Conservation (phyloP, 257 asterid species). For the Capsicum chinense region DNA sequence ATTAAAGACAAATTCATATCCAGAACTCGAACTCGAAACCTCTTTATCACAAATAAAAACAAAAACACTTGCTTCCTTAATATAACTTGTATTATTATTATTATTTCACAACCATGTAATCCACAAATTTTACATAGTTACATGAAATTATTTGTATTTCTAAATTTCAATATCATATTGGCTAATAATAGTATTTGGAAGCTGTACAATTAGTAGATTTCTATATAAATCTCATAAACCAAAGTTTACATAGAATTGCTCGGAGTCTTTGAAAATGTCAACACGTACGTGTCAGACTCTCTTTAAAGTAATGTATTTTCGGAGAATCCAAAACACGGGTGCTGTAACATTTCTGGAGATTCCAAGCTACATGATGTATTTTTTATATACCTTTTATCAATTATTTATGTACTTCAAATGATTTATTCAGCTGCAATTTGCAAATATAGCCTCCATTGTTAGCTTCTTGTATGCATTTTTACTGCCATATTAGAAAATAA, state of each 20-base stretch:
- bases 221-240: background rate
- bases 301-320: too few relatives aligned
- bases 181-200: background rate
- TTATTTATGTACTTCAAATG: background rate
- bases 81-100: background rate
- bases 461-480: constrained; percentile 20
- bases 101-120: background rate
- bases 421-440: constrained; percentile 10
- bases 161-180: background rate
- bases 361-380: background rate
- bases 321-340: too few relatives aligned
- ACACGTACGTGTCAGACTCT: too few relatives aligned
- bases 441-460: constrained; percentile 9
- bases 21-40: background rate
- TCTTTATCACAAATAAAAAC: background rate
- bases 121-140: background rate
- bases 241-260: background rate
- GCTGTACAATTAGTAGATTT: background rate
- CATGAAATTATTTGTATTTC: background rate
- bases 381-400: background rate
- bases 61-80: background rate
- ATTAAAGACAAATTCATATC: background rate
- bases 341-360: too few relatives aligned
- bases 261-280: too few relatives aligned
- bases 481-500: background rate